Percentiles rank a stretch among this genome's conserved stretches.
phyloP scores from a whole-genome alignment of 495 filamentous ascomycete genomes.

The Aspergillus egyptiacus region DNA sequence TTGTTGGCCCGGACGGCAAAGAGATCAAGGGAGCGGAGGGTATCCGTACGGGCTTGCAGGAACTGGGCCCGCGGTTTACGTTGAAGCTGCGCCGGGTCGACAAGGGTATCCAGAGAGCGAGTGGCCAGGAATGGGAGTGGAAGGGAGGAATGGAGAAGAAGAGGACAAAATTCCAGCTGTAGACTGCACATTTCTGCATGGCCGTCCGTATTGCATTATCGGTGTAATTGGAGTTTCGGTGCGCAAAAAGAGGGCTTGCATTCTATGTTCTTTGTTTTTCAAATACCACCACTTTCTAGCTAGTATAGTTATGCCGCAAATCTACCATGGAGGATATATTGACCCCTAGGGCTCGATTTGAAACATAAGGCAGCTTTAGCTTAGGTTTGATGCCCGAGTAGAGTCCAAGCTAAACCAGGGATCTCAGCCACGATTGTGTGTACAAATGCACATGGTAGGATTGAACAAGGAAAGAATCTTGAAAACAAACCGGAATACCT shows the following conservation, averaged over 20 bases:
- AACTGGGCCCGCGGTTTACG: constrained; percentile 79
- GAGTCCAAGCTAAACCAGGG: no score
- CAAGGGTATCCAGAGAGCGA: constrained; percentile 74
- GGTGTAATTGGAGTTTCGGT: constrained; percentile 6
- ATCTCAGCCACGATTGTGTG: no score
- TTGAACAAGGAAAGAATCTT: not conserved
- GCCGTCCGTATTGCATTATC: constrained; percentile 6
- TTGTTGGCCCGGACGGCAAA: constrained; percentile 82
- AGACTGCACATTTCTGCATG: constrained; percentile 19
- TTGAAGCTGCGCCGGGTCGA: constrained; percentile 87
- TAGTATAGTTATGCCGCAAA: no score
- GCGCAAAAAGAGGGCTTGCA: not conserved
- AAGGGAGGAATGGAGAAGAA: constrained; percentile 88
- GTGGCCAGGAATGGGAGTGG: constrained; percentile 93
- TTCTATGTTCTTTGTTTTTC: not conserved
- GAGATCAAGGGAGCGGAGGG: constrained; percentile 74
- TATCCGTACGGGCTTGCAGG: constrained; percentile 78
- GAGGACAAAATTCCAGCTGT: constrained; percentile 88
- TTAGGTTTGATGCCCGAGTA: no score
- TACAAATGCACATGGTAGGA: no score
- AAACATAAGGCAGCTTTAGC: no score
- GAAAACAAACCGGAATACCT: constrained; percentile 1
- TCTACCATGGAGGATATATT: not conserved
- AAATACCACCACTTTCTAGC: no score
- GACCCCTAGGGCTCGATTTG: no score